Evolutionary conservation across 306 rosid species (phyloP).

Genomic region (Begonia fuchsioides): DNA sequence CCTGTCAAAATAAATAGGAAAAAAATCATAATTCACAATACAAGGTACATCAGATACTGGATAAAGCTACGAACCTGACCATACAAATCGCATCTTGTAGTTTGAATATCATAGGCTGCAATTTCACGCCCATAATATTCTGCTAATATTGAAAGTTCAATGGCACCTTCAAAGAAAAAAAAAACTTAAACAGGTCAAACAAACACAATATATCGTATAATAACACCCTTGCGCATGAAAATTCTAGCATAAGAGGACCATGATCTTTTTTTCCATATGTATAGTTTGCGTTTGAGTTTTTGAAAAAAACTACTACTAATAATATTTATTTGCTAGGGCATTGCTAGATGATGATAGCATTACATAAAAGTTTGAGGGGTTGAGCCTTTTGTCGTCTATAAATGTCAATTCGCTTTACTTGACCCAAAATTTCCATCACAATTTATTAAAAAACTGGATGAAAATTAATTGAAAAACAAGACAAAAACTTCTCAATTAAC

Average conservation of each 20-base stretch:
- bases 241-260: no score
- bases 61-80: constrained; percentile 61
- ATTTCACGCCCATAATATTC: constrained; percentile 83
- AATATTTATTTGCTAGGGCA: no score
- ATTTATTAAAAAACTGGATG: no score
- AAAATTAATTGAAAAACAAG: not conserved
- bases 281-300: no score
- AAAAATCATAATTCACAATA: constrained; percentile 14
- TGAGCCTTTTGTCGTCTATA: no score
- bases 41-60: constrained; percentile 3
- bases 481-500: not conserved
- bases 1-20: constrained; percentile 36
- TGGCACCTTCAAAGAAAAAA: constrained; percentile 61
- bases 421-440: no score
- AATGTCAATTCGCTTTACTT: no score
- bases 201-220: not conserved
- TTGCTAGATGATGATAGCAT: no score
- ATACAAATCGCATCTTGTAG: constrained; percentile 85
- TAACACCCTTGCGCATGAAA: not conserved
- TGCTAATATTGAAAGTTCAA: constrained; percentile 84
- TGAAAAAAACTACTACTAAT: no score
- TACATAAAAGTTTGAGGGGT: no score
- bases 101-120: constrained; percentile 89
- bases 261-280: no score
- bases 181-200: not conserved